Evolutionary conservation across 805 yeast species (phyloP).

Genomic region (Metschnikowia corniflorae): DNA sequence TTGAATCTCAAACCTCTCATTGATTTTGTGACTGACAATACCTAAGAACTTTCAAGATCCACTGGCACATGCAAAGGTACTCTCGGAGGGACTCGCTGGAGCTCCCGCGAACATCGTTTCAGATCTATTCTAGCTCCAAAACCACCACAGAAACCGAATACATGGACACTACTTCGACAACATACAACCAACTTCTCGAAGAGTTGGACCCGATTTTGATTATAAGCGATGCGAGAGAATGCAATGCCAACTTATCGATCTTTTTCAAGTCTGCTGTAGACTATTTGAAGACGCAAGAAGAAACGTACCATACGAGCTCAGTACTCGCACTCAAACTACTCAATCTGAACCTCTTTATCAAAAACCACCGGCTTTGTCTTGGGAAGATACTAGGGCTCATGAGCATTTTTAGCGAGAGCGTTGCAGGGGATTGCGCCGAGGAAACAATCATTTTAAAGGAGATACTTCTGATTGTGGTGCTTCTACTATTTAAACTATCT

Average conservation of each 20-base stretch:
- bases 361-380: slow-evolving; percentile 33
- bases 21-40: too few relatives aligned
- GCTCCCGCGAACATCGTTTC: slow-evolving; percentile 8
- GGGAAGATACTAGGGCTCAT: slow-evolving; percentile 37
- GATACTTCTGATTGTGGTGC: slow-evolving; percentile 32
- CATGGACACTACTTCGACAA: not conserved
- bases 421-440: slow-evolving; percentile 7
- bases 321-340: slow-evolving; percentile 32
- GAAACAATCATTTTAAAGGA: slow-evolving; percentile 27
- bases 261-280: slow-evolving; percentile 35
- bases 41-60: too few relatives aligned
- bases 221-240: slow-evolving; percentile 37
- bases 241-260: slow-evolving; percentile 36
- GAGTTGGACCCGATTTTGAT: slow-evolving; percentile 23
- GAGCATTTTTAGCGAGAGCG: slow-evolving; percentile 23
- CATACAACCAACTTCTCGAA: slow-evolving; percentile 9
- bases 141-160: not conserved
- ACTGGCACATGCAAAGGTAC: slow-evolving; percentile 2
- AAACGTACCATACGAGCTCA: slow-evolving; percentile 31
- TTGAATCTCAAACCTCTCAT: too few relatives aligned
- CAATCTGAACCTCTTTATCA: slow-evolving; percentile 36
- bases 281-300: slow-evolving; percentile 18
- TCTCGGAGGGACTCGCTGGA: slow-evolving; percentile 4
- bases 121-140: not conserved
- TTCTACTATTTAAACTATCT: slow-evolving; percentile 32